Evolutionary conservation across 352 stramenopile species (phyloP), one percentile per base, ranked within the genome.

Genomic region (Phytophthora ohioensis): DNA sequence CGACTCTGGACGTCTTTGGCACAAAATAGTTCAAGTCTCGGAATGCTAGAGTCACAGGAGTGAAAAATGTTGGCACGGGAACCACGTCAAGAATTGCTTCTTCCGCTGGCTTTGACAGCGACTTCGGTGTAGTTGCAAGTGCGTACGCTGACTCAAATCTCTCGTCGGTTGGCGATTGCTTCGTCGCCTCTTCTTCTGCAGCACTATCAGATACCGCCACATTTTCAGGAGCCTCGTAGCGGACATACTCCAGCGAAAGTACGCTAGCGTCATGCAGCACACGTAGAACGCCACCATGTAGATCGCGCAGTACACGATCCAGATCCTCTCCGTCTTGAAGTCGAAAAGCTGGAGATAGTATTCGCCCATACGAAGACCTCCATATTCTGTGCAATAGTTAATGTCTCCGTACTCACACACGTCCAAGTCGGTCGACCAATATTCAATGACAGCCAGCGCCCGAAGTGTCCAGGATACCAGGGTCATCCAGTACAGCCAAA

Each of bases 401-500:
- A 87, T 66, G 27, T 60, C 73, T 21, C 73, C 36, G 48, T 84
- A 81, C 21, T 64, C 61, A 55, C 77, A 86, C 21, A 82, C 66
- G 38, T 82, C 69, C 48, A 80, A 73, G 5, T 56, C 47, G 5
- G 11, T n/a, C 1, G 64, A 79, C 5, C 76, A 55, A 58, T 88
- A 91, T 49, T 91, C 69, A 42, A 69, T 82, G 9, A 88, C 54
- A 15, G 73, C 75, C 2, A 88, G 46, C 5, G 59, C 55, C 10
- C 83, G 80, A 36, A 87, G 7, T 1, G 59, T 64, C 83, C 82
- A 91, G 1, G 77, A 69, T 4, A 93, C 57, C 0, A 83, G 86
- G 32, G 85, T 84, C n/a, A 89, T 68, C 69, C 75, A 91, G 67
- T 91, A 92, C 13, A 91, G 13, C 85, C 85, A 94, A 9, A 72